Conservation (phyloP, 805 yeast genomes). For the Metschnikowia lochheadii region DNA sequence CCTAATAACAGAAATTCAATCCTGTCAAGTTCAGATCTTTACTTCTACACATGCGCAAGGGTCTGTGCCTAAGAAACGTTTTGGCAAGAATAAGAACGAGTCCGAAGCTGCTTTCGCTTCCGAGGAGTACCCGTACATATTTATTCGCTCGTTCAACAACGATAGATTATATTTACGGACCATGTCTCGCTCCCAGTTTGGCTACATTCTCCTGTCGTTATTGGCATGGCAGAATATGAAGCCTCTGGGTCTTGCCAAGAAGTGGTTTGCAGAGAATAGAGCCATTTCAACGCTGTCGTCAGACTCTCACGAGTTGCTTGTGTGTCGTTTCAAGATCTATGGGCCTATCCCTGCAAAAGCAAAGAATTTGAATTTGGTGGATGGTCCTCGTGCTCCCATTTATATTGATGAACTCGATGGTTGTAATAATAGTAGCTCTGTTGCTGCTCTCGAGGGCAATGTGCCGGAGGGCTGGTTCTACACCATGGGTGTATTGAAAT, state of each 20-base stretch:
- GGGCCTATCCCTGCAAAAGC: constrained; percentile 53
- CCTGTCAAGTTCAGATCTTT: constrained; percentile 36
- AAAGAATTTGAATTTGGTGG: constrained; percentile 34
- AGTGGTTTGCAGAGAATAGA: constrained; percentile 45
- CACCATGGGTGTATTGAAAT: constrained; percentile 65
- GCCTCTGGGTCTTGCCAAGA: constrained; percentile 51
- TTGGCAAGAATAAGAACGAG: constrained; percentile 5
- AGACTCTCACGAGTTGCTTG: constrained; percentile 42
- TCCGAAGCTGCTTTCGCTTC: not conserved
- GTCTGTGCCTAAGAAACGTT: constrained; percentile 4
- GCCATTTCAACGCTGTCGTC: constrained; percentile 21
- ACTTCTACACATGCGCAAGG: constrained; percentile 20
- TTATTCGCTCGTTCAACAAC: constrained; percentile 38
- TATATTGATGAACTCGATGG: constrained; percentile 15
- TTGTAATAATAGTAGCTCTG: not conserved
- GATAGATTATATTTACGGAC: constrained; percentile 36
- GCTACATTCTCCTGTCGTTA: constrained; percentile 41
- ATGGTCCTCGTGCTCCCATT: constrained; percentile 37
- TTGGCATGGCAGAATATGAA: constrained; percentile 56
- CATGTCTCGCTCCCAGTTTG: constrained; percentile 35
- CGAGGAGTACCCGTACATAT: constrained; percentile 37
- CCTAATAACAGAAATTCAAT: constrained; percentile 33
- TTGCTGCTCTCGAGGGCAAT: constrained; percentile 6
- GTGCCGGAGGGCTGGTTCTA: constrained; percentile 62
- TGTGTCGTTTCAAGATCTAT: constrained; percentile 61